Base-by-base conservation (phyloP, 2,329 filamentous ascomycete genomes). In the Phoma sp. region DNA sequence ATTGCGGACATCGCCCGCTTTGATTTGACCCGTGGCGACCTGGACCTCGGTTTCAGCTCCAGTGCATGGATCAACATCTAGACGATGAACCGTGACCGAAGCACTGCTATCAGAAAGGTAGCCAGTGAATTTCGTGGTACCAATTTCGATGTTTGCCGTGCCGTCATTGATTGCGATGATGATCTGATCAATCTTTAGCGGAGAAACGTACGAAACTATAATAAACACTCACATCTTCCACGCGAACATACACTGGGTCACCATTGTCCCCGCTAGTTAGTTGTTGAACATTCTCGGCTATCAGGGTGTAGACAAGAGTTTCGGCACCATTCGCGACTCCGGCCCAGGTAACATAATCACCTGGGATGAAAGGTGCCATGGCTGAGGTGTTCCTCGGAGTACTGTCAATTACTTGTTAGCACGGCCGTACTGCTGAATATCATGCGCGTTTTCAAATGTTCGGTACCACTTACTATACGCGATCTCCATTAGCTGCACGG, bases 51-150 rank as follows among this genome's bases (percentile, higher is more conserved):
- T 74, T 26, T 74, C 67, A 21, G 68, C 69, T 12, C 77, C 77
- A 1, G 75, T 77, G 57, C 77, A 79, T 14, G 73, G 73, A 40
- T 78, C 73, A n/a, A 78, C 65, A 10, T 78, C 76, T 21, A 78
- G 74, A 26, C 75, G 75, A 21, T 55, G 69, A 47, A 78, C 70
- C 15, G 60, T 65, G 32, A 78, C 68, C 7, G 62, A 60, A 10
- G 68, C 66, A 30, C 58, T 61, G 32, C 62, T 62, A 37, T 37
- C 33, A 12, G 76, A 77, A 4, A 74, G 71, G 37, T 71, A 74
- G 1, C 76, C 76, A 23, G 78, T 69, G 42, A 62, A 65, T 3
- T 54, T 47, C 15, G 55, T 65, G 46, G 75, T 69, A 3, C 74
- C 76, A 21, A 74, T 52, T 48, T 78, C 75, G 1, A 73, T 69